Evolutionary conservation across 2,329 filamentous ascomycete species (phyloP).

Genomic region (Penicillium sp.): DNA sequence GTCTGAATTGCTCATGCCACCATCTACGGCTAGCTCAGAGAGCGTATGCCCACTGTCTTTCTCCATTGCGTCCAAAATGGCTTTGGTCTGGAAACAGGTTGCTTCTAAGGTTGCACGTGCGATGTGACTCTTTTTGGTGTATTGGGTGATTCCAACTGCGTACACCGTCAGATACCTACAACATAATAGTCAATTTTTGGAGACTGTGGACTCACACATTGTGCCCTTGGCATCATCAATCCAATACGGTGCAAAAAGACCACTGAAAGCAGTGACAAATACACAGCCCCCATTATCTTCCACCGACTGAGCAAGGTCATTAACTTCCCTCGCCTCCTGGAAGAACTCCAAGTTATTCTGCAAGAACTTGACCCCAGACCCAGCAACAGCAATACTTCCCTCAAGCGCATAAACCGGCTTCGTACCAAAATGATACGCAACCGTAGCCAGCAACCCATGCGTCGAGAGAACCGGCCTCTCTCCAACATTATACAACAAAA

Average conservation of each 20-base stretch:
- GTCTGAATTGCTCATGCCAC: slow-evolving; percentile 82
- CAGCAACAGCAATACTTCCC: slow-evolving; percentile 77
- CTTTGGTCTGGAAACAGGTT: slow-evolving; percentile 87
- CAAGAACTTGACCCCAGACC: slow-evolving; percentile 72
- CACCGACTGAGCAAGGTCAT: slow-evolving; percentile 60
- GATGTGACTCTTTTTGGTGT: slow-evolving; percentile 80
- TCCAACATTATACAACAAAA: slow-evolving; percentile 84
- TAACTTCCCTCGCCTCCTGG: slow-evolving; percentile 58
- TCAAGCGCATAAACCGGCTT: slow-evolving; percentile 76
- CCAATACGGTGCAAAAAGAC: slow-evolving; percentile 90
- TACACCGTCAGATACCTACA: slow-evolving; percentile 12
- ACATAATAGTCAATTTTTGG: too few species aligned
- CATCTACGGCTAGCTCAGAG: slow-evolving; percentile 76
- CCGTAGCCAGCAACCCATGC: slow-evolving; percentile 75
- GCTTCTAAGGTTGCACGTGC: slow-evolving; percentile 85
- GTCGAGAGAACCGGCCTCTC: slow-evolving; percentile 78
- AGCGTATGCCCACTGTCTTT: slow-evolving; percentile 75
- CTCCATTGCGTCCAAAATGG: slow-evolving; percentile 91
- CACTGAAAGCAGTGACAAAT: slow-evolving; percentile 86
- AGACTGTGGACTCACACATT: slow-evolving; percentile 68
- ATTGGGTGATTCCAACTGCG: slow-evolving; percentile 73
- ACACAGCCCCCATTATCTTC: slow-evolving; percentile 77
- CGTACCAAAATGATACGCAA: slow-evolving; percentile 74
- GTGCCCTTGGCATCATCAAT: slow-evolving; percentile 91
- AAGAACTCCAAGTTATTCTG: slow-evolving; percentile 63